Evolutionary conservation across 257 asterid species (phyloP).

Genomic region (Misopates orontium): DNA sequence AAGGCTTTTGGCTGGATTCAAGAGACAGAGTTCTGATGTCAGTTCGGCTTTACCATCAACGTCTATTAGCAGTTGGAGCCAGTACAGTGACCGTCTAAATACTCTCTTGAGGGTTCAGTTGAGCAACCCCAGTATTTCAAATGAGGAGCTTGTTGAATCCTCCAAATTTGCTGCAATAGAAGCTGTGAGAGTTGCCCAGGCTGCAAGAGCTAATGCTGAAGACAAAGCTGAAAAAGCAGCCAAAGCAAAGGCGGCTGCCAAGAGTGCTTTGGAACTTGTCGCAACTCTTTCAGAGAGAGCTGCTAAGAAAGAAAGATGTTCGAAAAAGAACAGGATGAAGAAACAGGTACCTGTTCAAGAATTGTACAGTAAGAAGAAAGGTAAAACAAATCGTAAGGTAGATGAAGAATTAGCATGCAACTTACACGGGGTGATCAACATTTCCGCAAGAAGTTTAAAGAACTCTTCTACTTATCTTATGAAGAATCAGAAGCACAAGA

Average conservation of each 20-base stretch:
- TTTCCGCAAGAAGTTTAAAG: conserved; percentile 67
- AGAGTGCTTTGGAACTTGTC: conserved; percentile 77
- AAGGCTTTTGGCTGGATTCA: conserved; percentile 87
- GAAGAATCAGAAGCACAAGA: conserved; percentile 53
- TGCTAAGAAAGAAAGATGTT: conserved; percentile 32
- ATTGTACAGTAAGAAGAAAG: conserved; percentile 57
- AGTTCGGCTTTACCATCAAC: conserved; percentile 48
- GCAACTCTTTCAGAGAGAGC: conserved; percentile 56
- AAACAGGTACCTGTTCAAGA: conserved; percentile 60
- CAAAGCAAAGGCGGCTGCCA: conserved; percentile 85
- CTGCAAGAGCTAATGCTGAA: conserved; percentile 83
- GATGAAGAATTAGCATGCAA: conserved; percentile 76
- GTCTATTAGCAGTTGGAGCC: conserved; percentile 34
- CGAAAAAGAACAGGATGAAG: conserved; percentile 61
- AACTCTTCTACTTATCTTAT: conserved; percentile 41
- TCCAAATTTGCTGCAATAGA: conserved; percentile 71
- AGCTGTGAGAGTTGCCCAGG: conserved; percentile 64
- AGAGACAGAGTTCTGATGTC: conserved; percentile 77
- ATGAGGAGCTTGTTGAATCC: conserved; percentile 72
- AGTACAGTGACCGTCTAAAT: conserved; percentile 44
- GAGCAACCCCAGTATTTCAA: conserved; percentile 50
- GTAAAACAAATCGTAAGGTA: conserved; percentile 41
- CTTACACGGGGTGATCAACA: conserved; percentile 62
- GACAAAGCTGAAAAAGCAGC: conserved; percentile 91
- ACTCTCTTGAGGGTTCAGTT: conserved; percentile 50